Base-by-base conservation (phyloP, 2,329 filamentous ascomycete genomes). In the Blumeriella jaapii region DNA sequence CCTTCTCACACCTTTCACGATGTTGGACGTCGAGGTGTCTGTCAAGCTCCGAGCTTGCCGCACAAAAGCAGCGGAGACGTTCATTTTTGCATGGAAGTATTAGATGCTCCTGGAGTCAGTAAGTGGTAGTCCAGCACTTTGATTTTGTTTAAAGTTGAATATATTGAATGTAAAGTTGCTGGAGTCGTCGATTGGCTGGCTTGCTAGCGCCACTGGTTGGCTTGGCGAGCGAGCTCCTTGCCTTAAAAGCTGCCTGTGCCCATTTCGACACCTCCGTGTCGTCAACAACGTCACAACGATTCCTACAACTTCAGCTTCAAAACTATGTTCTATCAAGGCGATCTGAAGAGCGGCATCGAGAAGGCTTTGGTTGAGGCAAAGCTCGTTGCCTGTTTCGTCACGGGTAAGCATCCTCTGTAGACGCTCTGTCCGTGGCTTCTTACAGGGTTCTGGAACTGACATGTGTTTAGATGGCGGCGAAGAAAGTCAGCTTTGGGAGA, bases 361-460 rank as follows among this genome's bases (percentile, higher is more conserved):
- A 65, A 72, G 13, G 85, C 87, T 9, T 68, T 95, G 5, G 70
- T 74, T 41, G 67, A 87, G 56, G 65, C 73, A 40, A 93, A 89
- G 59, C 68, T 81, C 12, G 82, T 95, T 1, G 71, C 82, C 18
- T 93, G 85, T 61, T 93, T 95, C 58, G 78, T 94, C 19, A 74
- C 76, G 53, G 79, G 83, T 85, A 41, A 18, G 25, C 38, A 16
- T 22, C 30, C 13, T 17, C 11, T 13, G 24, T 15, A 16, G 15
- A 20, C 22, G n/a, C 15, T 30, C 24, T n/a, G 14, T 17, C 24
- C 17, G 7, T 13, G 29, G 26, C 20, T n/a, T 23, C 29, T 31
- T 29, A 17, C 20, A 13, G 15, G 3, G 18, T 15, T 16, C 11
- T 11, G 9, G 26, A 23, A 25, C 41, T 50, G 30, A 45, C 35